A percentile compares a stretch with the other conserved stretches of the same genome.
Conservation (phyloP, 305 asterid species). For the Fraxinus ornus region DNA sequence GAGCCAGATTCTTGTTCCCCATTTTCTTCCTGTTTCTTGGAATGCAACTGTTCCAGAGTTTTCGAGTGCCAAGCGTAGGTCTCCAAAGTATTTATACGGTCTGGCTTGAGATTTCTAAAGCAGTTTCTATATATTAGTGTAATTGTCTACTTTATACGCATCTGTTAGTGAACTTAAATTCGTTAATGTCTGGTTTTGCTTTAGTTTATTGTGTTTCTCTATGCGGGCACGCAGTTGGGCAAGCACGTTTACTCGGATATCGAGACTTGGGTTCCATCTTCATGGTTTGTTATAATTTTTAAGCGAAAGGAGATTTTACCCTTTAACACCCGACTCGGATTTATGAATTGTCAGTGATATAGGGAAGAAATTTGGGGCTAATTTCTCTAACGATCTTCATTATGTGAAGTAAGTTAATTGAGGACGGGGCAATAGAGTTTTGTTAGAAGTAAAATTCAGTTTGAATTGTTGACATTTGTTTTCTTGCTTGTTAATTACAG, state of each 20-base stretch:
- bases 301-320: background rate
- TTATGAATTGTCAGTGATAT: background rate
- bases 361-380: constrained; percentile 11
- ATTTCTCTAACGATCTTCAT: background rate
- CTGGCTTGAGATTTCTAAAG: background rate
- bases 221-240: background rate
- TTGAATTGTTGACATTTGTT: background rate
- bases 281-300: no score
- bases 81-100: background rate
- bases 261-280: background rate
- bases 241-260: background rate
- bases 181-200: background rate
- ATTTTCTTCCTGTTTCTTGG: background rate
- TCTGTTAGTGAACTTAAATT: background rate
- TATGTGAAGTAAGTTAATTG: background rate
- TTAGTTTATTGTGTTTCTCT: background rate
- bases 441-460: background rate
- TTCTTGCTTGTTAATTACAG: background rate
- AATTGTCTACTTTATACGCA: background rate
- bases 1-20: background rate
- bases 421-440: background rate
- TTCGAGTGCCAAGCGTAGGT: background rate
- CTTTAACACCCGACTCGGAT: no score
- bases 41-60: background rate
- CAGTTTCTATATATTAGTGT: background rate